Evolutionary conservation across 345 rosid genomes (phyloP).

Genomic region (Theobroma cacao): DNA sequence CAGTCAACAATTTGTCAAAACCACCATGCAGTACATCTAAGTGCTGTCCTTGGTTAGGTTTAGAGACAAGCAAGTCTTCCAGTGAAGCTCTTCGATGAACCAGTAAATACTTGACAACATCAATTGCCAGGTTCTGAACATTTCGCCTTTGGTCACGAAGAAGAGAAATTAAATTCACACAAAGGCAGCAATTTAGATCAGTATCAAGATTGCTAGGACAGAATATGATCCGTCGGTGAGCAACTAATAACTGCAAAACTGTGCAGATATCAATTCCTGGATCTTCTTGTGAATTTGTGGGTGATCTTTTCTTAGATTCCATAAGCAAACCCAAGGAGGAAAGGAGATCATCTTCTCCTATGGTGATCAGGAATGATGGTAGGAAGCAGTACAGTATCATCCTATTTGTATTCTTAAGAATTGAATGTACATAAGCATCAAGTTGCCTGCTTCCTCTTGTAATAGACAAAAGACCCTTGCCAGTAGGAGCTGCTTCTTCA

Average conservation of each 20-base stretch:
- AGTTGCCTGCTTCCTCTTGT: slow-evolving; percentile 80
- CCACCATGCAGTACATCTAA: slow-evolving; percentile 90
- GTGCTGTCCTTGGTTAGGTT: slow-evolving; percentile 79
- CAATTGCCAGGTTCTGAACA: slow-evolving; percentile 84
- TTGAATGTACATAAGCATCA: slow-evolving; percentile 86
- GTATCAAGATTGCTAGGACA: slow-evolving; percentile 94
- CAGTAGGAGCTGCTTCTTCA: slow-evolving; percentile 85
- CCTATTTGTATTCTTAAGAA: slow-evolving; percentile 89
- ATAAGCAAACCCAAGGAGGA: slow-evolving; percentile 69
- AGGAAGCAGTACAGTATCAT: slow-evolving; percentile 88
- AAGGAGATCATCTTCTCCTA: slow-evolving; percentile 88
- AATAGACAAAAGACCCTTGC: slow-evolving; percentile 88
- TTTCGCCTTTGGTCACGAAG: slow-evolving; percentile 74
- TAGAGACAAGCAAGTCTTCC: slow-evolving; percentile 89
- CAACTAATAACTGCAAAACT: slow-evolving; percentile 85
- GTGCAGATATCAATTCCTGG: slow-evolving; percentile 72
- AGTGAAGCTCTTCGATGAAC: slow-evolving; percentile 87
- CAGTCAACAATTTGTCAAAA: slow-evolving; percentile 89
- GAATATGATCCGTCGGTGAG: slow-evolving; percentile 85
- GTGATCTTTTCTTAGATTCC: slow-evolving; percentile 62
- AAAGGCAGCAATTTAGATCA: slow-evolving; percentile 90
- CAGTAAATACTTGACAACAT: slow-evolving; percentile 76
- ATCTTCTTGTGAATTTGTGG: slow-evolving; percentile 55
- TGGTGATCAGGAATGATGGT: slow-evolving; percentile 77
- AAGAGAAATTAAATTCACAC: slow-evolving; percentile 83